Evolutionary conservation across 176 grass and related monocot species (phyloP).

Genomic region (Zoysia japonica): DNA sequence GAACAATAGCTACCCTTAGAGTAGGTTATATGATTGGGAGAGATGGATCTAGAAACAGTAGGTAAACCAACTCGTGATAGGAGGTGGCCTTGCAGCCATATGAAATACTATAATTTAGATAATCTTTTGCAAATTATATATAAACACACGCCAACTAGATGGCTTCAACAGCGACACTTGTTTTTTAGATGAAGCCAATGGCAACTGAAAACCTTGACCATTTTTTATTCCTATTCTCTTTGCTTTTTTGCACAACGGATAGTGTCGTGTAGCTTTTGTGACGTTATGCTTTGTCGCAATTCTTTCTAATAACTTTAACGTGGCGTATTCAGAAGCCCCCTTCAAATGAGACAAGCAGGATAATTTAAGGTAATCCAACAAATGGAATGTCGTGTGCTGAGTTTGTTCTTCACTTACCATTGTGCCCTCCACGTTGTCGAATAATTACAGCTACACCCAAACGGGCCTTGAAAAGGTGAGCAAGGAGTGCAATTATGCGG

Average conservation of each 20-base stretch:
- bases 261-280: constrained; percentile 12
- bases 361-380: constrained; percentile 34
- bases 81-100: background rate
- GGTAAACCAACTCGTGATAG: background rate
- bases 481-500: constrained; percentile 56
- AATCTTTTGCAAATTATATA: background rate
- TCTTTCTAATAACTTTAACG: constrained; percentile 20
- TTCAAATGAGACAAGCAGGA: constrained; percentile 36
- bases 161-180: background rate
- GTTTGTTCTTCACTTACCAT: background rate
- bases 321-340: background rate
- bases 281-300: constrained; percentile 9
- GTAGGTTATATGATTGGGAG: too few relatives aligned
- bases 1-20: too few relatives aligned
- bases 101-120: background rate
- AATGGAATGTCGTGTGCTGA: constrained; percentile 35
- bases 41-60: too few relatives aligned
- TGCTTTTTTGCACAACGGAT: background rate
- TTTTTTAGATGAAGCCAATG: background rate
- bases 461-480: constrained; percentile 49
- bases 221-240: background rate
- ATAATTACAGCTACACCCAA: constrained; percentile 42
- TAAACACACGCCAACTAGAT: too few relatives aligned
- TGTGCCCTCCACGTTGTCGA: background rate
- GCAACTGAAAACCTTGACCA: background rate